Evolutionary conservation across 1,284 basidiomycete species (phyloP).

Genomic region (Ceratobasidium sp.): DNA sequence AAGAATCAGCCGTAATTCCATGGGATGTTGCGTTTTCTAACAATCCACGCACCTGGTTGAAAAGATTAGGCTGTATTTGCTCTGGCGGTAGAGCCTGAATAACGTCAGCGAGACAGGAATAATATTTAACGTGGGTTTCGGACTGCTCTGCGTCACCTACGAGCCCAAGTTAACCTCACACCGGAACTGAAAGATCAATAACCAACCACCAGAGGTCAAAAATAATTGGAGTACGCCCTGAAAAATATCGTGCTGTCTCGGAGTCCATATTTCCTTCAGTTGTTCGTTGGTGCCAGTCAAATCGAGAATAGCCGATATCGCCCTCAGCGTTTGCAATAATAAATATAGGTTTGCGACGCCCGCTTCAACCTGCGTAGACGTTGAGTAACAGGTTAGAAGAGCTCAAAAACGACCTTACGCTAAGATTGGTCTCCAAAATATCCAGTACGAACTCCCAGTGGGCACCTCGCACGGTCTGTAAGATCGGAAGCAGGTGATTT

Average conservation of each 20-base stretch:
- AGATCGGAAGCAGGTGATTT: slow-evolving; percentile 77
- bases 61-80: background rate
- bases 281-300: slow-evolving; percentile 73
- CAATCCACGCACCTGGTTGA: slow-evolving; percentile 6
- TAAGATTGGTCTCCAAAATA: slow-evolving; percentile 83
- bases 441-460: slow-evolving; percentile 96
- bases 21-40: background rate
- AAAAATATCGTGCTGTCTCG: slow-evolving; percentile 61
- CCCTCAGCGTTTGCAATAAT: slow-evolving; percentile 69
- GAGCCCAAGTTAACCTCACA: background rate
- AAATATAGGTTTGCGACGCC: slow-evolving; percentile 11
- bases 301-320: slow-evolving; percentile 74
- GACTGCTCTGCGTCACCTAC: slow-evolving; percentile 29
- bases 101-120: slow-evolving; percentile 1
- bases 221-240: slow-evolving; percentile 66
- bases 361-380: slow-evolving; percentile 1
- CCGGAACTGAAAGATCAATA: background rate
- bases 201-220: slow-evolving; percentile 60
- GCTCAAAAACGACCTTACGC: slow-evolving; percentile 58
- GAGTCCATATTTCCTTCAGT: slow-evolving; percentile 72
- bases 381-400: background rate
- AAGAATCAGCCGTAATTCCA: background rate
- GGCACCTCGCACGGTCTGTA: slow-evolving; percentile 83
- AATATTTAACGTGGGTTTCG: slow-evolving; percentile 8
- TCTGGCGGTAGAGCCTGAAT: slow-evolving; percentile 33